Evolutionary conservation across 495 filamentous ascomycete genomes (phyloP).

Genomic region (Wilcoxina mikolae): DNA sequence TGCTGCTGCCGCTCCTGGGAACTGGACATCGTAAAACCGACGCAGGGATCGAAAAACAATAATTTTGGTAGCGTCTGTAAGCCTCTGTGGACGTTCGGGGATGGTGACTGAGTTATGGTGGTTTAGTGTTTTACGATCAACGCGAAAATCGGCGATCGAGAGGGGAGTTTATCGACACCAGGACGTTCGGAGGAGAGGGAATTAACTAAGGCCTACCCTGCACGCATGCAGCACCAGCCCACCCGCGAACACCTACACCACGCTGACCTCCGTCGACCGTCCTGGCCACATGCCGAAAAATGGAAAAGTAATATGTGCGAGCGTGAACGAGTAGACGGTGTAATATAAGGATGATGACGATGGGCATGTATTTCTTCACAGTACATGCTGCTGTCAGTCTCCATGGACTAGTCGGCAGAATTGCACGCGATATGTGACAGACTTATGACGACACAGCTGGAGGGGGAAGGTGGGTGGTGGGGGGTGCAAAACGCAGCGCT

Average conservation of each 20-base stretch:
- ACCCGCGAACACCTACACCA: no score
- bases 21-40: slow-evolving; percentile 4
- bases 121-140: slow-evolving; percentile 5
- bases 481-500: no score
- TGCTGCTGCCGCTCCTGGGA: slow-evolving; percentile 4
- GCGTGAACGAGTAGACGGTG: no score
- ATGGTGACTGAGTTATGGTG: not conserved
- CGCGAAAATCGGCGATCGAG: slow-evolving; percentile 8
- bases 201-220: not conserved
- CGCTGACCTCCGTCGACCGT: no score
- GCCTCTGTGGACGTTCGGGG: slow-evolving; percentile 4
- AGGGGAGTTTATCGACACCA: slow-evolving; percentile 1
- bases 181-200: slow-evolving; percentile 7
- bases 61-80: slow-evolving; percentile 1
- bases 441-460: not conserved
- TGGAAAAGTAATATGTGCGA: no score
- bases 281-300: no score
- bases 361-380: no score
- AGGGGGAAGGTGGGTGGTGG: not conserved
- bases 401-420: no score
- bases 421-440: no score
- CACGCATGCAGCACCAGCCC: not conserved
- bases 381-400: no score
- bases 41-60: not conserved
- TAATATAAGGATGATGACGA: no score